Base-by-base conservation (phyloP, 2,329 filamentous ascomycete genomes). In the Chaetothyriales sp. region DNA sequence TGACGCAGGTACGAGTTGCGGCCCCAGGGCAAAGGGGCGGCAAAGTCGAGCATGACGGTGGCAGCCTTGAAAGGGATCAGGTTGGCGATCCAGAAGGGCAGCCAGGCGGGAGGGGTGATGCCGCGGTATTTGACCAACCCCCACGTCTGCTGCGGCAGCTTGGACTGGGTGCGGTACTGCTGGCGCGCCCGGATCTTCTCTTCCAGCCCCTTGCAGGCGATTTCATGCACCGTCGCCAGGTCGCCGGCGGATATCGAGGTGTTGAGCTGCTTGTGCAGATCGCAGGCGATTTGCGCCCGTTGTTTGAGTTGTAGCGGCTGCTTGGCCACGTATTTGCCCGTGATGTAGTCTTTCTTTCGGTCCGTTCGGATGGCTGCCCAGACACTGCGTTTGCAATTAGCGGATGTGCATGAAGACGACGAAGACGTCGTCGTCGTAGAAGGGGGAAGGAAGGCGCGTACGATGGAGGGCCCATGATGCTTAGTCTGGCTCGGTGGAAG, bases 231-330 rank as follows among this genome's bases (percentile, higher is more conserved):
- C 18, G 61, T 60, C 10, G 53, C 43, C 9, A 68, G 57, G 44
- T 72, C 68, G 51, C 62, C 65, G 19, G 55, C 57, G 20, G 73
- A 71, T 54, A 75, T 72, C 19, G 68, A 64, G 20, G 58, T 65
- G 59, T 74, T 75, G 68, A 76, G 71, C 22, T 61, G 54, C 45
- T 63, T 53, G 52, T 76, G 71, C n/a, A 75, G 61, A 5, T 39
- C 32, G 10, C 32, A 39, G 10, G 8, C 32, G 12, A 39, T 39
- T 5, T 15, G 32, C 10, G 32, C 10, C 32, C 32, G 32, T 15
- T 39, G 10, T 15, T 39, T 39, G 4, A 39, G 32, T 12, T 39
- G 32, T 15, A 39, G 15, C 3, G 32, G 3, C 12, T 39, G 32
- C 32, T 39, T 39, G 12, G 12, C 15, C 10, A 15, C 32, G 15